Percentiles rank a stretch among this genome's conserved stretches.
Evolutionary conservation across 768 basidiomycete genomes (phyloP).

Genomic region (Hygrocybe punicea): DNA sequence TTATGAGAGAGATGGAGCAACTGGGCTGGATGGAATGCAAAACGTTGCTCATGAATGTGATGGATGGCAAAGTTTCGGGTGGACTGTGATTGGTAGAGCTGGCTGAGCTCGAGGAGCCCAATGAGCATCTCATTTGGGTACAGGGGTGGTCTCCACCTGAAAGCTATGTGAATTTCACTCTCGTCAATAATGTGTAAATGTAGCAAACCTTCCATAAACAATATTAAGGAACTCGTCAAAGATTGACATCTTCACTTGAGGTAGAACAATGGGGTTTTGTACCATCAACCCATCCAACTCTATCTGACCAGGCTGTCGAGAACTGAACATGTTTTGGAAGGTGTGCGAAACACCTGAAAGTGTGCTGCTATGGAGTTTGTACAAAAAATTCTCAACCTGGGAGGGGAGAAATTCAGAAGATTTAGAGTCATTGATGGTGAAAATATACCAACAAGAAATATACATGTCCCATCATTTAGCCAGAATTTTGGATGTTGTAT

Average conservation of each 20-base stretch:
- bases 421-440: background rate
- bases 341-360: background rate
- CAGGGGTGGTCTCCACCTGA: background rate
- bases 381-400: background rate
- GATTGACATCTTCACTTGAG: background rate
- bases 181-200: background rate
- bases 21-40: background rate
- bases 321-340: conserved; percentile 1
- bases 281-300: background rate
- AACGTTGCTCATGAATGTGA: background rate
- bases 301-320: background rate
- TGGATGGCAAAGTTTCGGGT: background rate
- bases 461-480: background rate
- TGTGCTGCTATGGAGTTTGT: background rate
- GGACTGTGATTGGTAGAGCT: background rate
- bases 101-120: background rate
- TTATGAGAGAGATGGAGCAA: background rate
- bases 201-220: conserved; percentile 1
- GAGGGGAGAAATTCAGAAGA: too few species aligned
- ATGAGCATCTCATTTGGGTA: background rate
- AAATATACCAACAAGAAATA: background rate
- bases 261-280: background rate
- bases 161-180: background rate
- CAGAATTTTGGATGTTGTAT: background rate
- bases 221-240: background rate